These are phyloP conservation scores for Petunia axillaris DNA, from an alignment of 257 asterid genomes.

Conservation along the genomic window DNA sequence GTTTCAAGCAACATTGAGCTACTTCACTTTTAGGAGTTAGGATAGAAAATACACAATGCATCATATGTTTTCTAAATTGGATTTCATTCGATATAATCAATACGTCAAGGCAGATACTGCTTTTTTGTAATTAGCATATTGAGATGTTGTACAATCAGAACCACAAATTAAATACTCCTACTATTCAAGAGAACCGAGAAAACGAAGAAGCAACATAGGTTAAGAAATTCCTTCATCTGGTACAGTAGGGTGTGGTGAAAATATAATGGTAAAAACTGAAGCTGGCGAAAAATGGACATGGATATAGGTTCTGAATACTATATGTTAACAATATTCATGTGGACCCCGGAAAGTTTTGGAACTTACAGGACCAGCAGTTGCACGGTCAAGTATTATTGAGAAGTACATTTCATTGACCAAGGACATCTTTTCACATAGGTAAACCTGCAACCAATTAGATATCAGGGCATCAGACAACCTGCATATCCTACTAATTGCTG, in stretches of 20 bases:
- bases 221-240: neutral
- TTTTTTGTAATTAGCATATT: neutral
- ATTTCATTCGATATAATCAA: neutral
- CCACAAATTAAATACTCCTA: neutral
- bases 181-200: neutral
- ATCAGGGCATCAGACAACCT: neutral
- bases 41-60: neutral
- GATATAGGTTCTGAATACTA: neutral
- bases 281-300: neutral
- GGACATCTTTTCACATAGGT: constrained; percentile 88
- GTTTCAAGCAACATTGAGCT: neutral
- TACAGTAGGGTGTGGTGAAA: neutral
- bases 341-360: constrained; percentile 21
- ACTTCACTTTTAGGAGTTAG: neutral
- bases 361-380: constrained; percentile 98
- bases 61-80: neutral
- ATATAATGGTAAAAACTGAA: neutral
- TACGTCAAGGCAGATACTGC: neutral
- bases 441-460: constrained; percentile 59
- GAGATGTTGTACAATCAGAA: constrained; percentile 1
- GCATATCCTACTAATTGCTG: neutral
- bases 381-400: constrained; percentile 95
- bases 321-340: neutral
- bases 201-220: neutral
- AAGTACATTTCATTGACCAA: constrained; percentile 99